Base-by-base conservation (phyloP, 768 basidiomycete genomes). In the Lactarius psammicola region DNA sequence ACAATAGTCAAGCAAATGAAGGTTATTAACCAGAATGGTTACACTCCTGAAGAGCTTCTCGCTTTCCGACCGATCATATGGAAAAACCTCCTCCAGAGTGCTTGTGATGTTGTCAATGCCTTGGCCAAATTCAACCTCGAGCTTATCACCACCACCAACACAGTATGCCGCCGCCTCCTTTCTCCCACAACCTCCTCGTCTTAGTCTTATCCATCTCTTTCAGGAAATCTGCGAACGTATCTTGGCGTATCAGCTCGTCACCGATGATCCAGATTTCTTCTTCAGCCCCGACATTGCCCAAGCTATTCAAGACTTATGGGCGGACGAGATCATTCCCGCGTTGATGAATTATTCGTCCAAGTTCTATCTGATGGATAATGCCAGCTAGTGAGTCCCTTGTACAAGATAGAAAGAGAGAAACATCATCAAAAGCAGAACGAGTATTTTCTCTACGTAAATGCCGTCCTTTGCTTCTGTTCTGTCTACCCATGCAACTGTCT, bases 1-100 rank as follows among this genome's bases (percentile, higher is more conserved):
- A 98, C 95, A 0, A 93, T 98, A 69, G 94, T 96, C 33, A 97
- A 96, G 75, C 95, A 97, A 76, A 96, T 97, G 94, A 96, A 95
- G 82, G 95, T 97, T 66, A 94, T 96, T 59, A 90, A 98, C 75
- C 91, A 95, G 75, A 87, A 88, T 68, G 95, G 95, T 13, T 98
- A 94, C 77, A 85, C 88, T 2, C 76, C 77, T 20, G 83, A 89
- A 0, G 94, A 97, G 75, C 84, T 93, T 30, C 80, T 87, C 66
- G 81, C 85, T 2, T 96, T 85, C 79, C 81, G 89, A 20, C 83
- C 86, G 0, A 87, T 87, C 30, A 87, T 98, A 53, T 93, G 89
- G 77, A 85, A 86, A 6, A 84, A 96, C 75, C 87, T 95, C 4
- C 80, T 96, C 66, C 95, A 98, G 69, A 91, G 88, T 5, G 94